These are phyloP conservation scores for Penicillium cinerascens DNA, from an alignment of 495 filamentous ascomycete genomes.

Conservation along the genomic window DNA sequence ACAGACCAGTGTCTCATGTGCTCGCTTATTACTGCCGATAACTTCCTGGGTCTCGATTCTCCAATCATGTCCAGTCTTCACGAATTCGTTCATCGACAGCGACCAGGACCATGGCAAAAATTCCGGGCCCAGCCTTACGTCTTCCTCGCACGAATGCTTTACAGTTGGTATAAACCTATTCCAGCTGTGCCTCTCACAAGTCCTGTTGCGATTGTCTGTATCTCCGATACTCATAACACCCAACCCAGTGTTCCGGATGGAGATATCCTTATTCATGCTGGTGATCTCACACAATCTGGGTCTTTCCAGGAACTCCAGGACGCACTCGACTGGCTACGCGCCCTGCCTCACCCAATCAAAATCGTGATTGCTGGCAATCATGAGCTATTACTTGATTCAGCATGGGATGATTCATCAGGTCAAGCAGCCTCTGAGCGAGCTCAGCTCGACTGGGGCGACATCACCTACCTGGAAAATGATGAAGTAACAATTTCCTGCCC, in stretches of 20 bases:
- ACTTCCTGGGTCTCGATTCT: neutral
- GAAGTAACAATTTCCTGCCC: slow-evolving; percentile 43
- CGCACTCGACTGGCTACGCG: slow-evolving; percentile 61
- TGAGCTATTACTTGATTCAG: slow-evolving; percentile 61
- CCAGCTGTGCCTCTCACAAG: slow-evolving; percentile 12
- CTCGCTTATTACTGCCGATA: neutral
- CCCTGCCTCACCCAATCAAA: slow-evolving; percentile 60
- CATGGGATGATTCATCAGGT: slow-evolving; percentile 7
- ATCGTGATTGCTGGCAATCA: slow-evolving; percentile 72
- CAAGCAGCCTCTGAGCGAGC: slow-evolving; percentile 8
- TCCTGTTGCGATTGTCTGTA: slow-evolving; percentile 39
- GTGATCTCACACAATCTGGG: slow-evolving; percentile 67
- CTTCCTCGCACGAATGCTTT: slow-evolving; percentile 17
- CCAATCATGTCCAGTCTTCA: slow-evolving; percentile 9
- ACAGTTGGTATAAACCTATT: slow-evolving; percentile 12
- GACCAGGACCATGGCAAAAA: slow-evolving; percentile 15
- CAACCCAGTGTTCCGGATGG: slow-evolving; percentile 56
- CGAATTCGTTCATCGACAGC: slow-evolving; percentile 15
- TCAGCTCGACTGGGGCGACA: slow-evolving; percentile 39
- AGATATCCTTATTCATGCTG: slow-evolving; percentile 74
- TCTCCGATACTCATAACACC: slow-evolving; percentile 75
- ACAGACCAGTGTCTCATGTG: neutral
- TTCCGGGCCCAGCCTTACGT: slow-evolving; percentile 14
- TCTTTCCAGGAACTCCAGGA: slow-evolving; percentile 55
- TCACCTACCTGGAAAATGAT: slow-evolving; percentile 51